Base-by-base conservation (phyloP, 371 early-diverging fungal species). In the Mortierella sp. region DNA sequence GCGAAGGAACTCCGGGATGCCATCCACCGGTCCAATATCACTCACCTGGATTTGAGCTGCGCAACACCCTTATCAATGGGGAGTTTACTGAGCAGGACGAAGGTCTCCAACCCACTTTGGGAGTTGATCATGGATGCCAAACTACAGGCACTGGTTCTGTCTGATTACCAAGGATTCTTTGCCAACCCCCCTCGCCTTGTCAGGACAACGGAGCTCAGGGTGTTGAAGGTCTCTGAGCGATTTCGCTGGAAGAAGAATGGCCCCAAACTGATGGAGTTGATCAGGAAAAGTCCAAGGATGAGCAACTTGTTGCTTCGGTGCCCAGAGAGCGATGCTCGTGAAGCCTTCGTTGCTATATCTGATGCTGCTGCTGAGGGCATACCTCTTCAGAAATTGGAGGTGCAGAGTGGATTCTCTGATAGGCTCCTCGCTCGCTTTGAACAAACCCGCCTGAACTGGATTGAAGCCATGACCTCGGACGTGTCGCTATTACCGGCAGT, bases 161-260 rank as follows among this genome's bases (percentile, higher is more conserved):
- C 46, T 34, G 76, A 46, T 55, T 78, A 72, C 43, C 11, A 59
- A 16, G 82, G 78, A 5, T 78, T 82, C 28, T 78, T 82, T 34
- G 54, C 75, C 24, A 19, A 61, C n/a, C 57, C 69, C 24, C 46
- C 69, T n/a, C 61, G 69, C 21, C 46, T 51, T 1, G 19, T 48
- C 24, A 31, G 37, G 37, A 57, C 24, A 21, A 72, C 48, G 28
- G 73, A 53, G 0, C 78, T 82, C 10, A 73, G 75, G 2, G 24
- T 57, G n/a, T 34, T 82, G 9, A 77, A 50, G 75, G 28, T 73
- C 57, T 50, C 77, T 0, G 82, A 82, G 24, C 54, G 57, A 0
- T 16, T 82, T 24, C 64, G 74, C 6, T 82, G 82, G 82, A 77
- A 72, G 28, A 82, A 82, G 59, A 72, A 82, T 14, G 67, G 75